A percentile compares a stretch with the other conserved stretches of the same genome.
Evolutionary conservation across 2,329 filamentous ascomycete species (phyloP).

Genomic region (Alternaria panax): DNA sequence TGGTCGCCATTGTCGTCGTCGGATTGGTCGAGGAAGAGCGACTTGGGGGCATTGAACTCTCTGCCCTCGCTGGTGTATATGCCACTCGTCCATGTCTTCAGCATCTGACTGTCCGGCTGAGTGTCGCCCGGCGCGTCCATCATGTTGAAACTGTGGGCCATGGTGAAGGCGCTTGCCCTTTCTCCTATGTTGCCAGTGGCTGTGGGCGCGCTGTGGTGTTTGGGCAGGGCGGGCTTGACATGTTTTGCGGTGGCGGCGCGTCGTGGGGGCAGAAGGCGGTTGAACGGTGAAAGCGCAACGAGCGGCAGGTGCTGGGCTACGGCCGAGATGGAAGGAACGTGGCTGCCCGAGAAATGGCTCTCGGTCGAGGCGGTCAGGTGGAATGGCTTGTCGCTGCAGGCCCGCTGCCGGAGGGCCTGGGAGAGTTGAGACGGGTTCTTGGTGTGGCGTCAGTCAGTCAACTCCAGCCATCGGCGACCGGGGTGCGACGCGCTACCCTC

Average conservation of each 20-base stretch:
- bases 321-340: slow-evolving; percentile 18
- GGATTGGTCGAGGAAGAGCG: slow-evolving; percentile 29
- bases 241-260: slow-evolving; percentile 39
- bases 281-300: slow-evolving; percentile 19
- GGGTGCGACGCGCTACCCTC: slow-evolving; percentile 31
- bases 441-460: slow-evolving; percentile 23
- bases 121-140: slow-evolving; percentile 54
- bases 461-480: slow-evolving; percentile 38
- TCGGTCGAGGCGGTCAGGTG: slow-evolving; percentile 39
- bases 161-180: slow-evolving; percentile 28
- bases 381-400: slow-evolving; percentile 31
- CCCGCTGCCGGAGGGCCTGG: slow-evolving; percentile 45
- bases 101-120: slow-evolving; percentile 57
- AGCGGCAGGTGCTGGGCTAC: slow-evolving; percentile 21
- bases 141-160: slow-evolving; percentile 50
- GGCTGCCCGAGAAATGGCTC: slow-evolving; percentile 17
- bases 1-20: slow-evolving; percentile 23
- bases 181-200: slow-evolving; percentile 30
- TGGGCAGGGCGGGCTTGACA: slow-evolving; percentile 41
- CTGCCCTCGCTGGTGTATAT: slow-evolving; percentile 22
- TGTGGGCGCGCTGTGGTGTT: slow-evolving; percentile 44
- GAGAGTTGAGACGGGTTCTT: slow-evolving; percentile 50
- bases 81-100: slow-evolving; percentile 50
- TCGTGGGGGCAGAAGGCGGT: slow-evolving; percentile 30
- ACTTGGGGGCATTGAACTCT: slow-evolving; percentile 20